Evolutionary conservation across 2,329 filamentous ascomycete genomes (phyloP), one percentile per base, ranked within the genome.

Genomic region (Nigrograna mackinnonii): DNA sequence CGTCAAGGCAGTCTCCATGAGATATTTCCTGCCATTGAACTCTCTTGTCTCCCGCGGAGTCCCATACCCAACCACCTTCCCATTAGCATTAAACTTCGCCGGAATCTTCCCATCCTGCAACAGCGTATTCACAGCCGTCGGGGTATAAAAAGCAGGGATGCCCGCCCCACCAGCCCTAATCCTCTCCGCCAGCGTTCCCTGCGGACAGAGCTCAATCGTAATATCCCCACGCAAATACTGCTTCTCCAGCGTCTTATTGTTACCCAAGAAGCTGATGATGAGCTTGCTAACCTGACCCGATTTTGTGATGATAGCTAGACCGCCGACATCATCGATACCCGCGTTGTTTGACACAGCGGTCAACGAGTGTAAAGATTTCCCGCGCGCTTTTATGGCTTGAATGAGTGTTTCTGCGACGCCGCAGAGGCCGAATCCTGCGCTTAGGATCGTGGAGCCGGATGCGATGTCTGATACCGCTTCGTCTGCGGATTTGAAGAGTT

Each of bases 321-420:
- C 88, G 13, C 64, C 64, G 2, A 82, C 80, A 26, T 81, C 82
- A 42, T 86, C 83, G 5, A 83, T 77, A 19, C 88, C 88, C 13
- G 87, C 87, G 62, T 92, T 92, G 64, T 92, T 92, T 31, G 87
- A 91, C 1, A 91, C 84, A 12, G 86, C 87, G 1, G 86, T 91
- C 18, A 92, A 71, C 5, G 60, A 61, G 24, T 67, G 61, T 22
- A 67, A 43, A 16, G 60, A 61, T 18, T 65, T 36, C 1, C 64
- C 64, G 3, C 64, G 57, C 39, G 55, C 58, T 28, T 55, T 43
- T 36, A 70, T 61, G 9, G 66, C 66, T n/a, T 57, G 44, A 20
- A 69, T 68, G 22, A 70, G 58, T 1, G 66, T 69, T 13, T 69
- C 66, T 32, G 67, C 64, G 16, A 70, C 62, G 37, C 67, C 67